phyloP scores from a whole-genome alignment of 345 rosid genomes.

The Populus tremula region DNA sequence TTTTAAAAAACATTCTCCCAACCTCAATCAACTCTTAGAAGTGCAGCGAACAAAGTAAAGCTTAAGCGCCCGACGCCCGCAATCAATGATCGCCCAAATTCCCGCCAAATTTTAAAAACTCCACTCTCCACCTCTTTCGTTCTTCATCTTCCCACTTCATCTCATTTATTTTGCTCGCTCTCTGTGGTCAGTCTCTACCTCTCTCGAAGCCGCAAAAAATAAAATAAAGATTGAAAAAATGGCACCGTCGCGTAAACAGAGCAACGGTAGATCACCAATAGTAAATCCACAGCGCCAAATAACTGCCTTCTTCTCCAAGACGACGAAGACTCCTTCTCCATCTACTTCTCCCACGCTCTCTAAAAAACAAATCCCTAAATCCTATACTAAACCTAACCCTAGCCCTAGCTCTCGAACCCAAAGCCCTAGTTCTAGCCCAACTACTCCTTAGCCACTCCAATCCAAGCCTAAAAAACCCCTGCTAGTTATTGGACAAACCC shows the following conservation, averaged over 20 bases:
- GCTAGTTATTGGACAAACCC: constrained; percentile 59
- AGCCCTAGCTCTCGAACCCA: constrained; percentile 24
- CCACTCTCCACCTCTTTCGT: neutral
- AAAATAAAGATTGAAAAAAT: constrained; percentile 19
- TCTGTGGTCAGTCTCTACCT: neutral
- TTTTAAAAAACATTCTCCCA: no score
- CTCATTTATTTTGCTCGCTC: neutral
- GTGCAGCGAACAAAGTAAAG: no score
- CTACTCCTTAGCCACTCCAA: constrained; percentile 72
- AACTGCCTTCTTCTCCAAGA: constrained; percentile 74
- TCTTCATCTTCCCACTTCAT: neutral
- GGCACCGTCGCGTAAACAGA: constrained; percentile 73
- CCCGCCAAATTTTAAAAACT: constrained; percentile 16
- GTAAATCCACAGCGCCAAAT: constrained; percentile 88
- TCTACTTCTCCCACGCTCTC: constrained; percentile 39
- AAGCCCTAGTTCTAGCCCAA: constrained; percentile 46
- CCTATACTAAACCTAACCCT: constrained; percentile 26
- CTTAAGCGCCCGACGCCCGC: no score
- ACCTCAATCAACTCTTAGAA: constrained; percentile 31
- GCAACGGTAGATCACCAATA: constrained; percentile 81
- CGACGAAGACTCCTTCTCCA: constrained; percentile 39
- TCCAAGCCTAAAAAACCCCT: constrained; percentile 54
- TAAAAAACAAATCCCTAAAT: constrained; percentile 19
- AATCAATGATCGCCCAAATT: neutral
- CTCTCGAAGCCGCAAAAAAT: neutral